Conservation (phyloP, 352 stramenopile genomes). For the Nothophytophthora sp. region DNA sequence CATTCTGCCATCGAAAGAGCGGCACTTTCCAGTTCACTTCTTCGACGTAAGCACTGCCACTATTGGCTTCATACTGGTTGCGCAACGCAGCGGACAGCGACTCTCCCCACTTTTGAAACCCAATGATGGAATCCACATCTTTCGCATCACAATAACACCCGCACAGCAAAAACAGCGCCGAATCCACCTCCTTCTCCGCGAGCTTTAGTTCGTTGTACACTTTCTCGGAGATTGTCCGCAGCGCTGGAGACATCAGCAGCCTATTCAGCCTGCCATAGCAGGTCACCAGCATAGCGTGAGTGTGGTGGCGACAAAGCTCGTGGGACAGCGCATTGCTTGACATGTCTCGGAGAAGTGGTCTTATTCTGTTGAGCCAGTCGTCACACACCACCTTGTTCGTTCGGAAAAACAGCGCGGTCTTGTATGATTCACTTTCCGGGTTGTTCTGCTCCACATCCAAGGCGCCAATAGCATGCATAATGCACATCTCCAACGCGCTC, state of each 20-base stretch:
- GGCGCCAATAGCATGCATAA: conserved; percentile 31
- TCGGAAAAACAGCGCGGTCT: conserved; percentile 54
- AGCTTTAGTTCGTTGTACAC: conserved; percentile 26
- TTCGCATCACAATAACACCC: conserved; percentile 46
- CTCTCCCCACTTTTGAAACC: conserved; percentile 44
- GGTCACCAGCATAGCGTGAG: conserved; percentile 34
- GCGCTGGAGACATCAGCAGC: conserved; percentile 20
- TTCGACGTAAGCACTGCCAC: conserved; percentile 7
- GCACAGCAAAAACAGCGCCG: conserved; percentile 46
- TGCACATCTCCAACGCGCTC: conserved; percentile 45
- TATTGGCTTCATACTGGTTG: conserved; percentile 19
- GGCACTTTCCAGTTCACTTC: conserved; percentile 16
- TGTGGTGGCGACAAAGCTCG: conserved; percentile 46
- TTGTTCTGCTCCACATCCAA: conserved; percentile 21
- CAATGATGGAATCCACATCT: conserved; percentile 53
- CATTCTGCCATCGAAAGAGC: conserved; percentile 43
- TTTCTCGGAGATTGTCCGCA: conserved; percentile 13
- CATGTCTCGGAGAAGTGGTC: conserved; percentile 50
- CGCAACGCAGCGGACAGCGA: conserved; percentile 28
- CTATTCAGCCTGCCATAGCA: conserved; percentile 41
- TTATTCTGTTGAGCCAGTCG: conserved; percentile 69
- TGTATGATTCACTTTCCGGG: conserved; percentile 46
- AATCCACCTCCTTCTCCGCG: conserved; percentile 45
- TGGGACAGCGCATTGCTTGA: conserved; percentile 23
- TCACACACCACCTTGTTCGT: conserved; percentile 72